Evolutionary conservation across 192 early-diverging fungal genomes (phyloP).

Genomic region (Mortierella antarctica): DNA sequence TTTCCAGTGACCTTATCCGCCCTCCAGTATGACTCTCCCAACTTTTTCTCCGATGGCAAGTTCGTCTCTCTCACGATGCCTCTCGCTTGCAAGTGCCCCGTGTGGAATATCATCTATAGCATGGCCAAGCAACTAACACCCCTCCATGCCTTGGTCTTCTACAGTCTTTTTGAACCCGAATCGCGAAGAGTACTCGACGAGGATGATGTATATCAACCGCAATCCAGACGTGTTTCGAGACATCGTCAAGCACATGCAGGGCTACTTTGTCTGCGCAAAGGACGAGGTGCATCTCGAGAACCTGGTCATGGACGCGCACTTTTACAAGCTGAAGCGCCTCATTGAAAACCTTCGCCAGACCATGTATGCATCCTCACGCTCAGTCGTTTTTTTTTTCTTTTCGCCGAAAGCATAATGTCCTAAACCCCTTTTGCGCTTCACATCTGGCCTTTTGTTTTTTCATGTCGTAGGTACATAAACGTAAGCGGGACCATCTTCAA

Average conservation of each 20-base stretch:
- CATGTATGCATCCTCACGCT: conserved; percentile 19
- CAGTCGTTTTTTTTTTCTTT: not conserved
- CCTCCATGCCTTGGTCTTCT: not conserved
- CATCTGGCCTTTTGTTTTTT: not conserved
- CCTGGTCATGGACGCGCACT: conserved; percentile 58
- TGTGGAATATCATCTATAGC: too few relatives aligned
- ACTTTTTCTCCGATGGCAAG: conserved; percentile 57
- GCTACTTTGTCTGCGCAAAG: conserved; percentile 59
- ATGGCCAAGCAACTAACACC: not conserved
- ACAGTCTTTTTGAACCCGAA: conserved; percentile 33
- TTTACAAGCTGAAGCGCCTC: conserved; percentile 57
- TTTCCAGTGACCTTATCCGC: conserved; percentile 30
- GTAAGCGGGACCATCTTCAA: conserved; percentile 66
- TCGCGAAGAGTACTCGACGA: conserved; percentile 35
- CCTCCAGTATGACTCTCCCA: conserved; percentile 58
- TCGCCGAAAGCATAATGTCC: not conserved
- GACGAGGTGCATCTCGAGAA: conserved; percentile 56
- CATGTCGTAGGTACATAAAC: conserved; percentile 55
- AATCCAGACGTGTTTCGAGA: conserved; percentile 62
- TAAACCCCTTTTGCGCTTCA: not conserved
- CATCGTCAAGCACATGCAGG: conserved; percentile 65
- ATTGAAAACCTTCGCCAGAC: conserved; percentile 51
- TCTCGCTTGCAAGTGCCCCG: not conserved
- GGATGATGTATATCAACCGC: conserved; percentile 61
- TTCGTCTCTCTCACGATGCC: not conserved